phyloP scores from a whole-genome alignment of 495 filamentous ascomycete genomes.

The Monascus purpureus region DNA sequence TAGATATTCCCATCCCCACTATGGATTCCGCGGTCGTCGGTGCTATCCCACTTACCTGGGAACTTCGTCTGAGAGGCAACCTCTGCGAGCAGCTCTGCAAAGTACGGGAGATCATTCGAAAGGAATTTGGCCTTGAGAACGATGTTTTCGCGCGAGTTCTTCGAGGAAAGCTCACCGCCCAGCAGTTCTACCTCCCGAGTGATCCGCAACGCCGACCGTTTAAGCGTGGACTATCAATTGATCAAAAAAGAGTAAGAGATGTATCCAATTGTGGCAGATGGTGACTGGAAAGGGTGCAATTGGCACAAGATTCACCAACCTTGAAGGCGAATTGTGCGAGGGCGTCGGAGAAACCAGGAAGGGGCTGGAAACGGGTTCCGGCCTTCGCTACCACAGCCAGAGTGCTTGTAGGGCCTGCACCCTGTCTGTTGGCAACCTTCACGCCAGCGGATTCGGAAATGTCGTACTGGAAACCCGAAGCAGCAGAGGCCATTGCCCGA shows the following conservation, averaged over 20 bases:
- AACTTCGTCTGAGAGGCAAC: conserved; percentile 79
- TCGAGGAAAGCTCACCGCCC: conserved; percentile 68
- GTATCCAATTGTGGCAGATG: too few species aligned
- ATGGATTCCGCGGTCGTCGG: too few species aligned
- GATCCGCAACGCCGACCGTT: conserved; percentile 80
- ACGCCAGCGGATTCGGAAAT: conserved; percentile 71
- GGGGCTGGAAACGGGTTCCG: conserved; percentile 78
- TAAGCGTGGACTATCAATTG: conserved; percentile 57
- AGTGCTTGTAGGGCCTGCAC: conserved; percentile 73
- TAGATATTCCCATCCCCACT: too few species aligned
- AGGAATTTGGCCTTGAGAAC: conserved; percentile 89
- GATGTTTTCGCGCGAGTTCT: conserved; percentile 85
- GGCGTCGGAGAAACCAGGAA: conserved; percentile 78
- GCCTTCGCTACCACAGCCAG: conserved; percentile 85
- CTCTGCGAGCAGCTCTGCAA: conserved; percentile 87
- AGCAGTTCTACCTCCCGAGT: conserved; percentile 88
- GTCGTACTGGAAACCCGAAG: conserved; percentile 73
- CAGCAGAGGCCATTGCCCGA: conserved; percentile 69
- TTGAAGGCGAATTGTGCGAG: conserved; percentile 93
- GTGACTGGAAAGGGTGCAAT: too few species aligned
- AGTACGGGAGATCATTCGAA: conserved; percentile 90
- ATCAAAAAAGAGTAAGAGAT: neutral
- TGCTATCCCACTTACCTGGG: conserved; percentile 47
- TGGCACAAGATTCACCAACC: conserved; percentile 40
- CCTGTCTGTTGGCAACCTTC: conserved; percentile 82